These are phyloP conservation scores for Tephrocybe sp. DNA, from an alignment of 768 basidiomycete genomes.

Conservation along the genomic window DNA sequence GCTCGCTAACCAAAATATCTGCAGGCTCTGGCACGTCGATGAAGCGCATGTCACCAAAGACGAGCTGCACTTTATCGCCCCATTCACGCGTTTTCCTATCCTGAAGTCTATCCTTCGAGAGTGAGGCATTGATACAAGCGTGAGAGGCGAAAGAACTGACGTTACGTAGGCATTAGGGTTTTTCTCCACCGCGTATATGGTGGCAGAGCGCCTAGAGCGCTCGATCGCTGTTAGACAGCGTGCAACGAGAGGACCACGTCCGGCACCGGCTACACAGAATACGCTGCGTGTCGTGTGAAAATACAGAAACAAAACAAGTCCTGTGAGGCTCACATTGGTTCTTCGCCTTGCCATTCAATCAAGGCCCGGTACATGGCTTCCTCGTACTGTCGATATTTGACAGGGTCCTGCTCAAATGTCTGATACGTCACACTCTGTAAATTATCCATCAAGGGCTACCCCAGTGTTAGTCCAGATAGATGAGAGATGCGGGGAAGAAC, in stretches of 20 bases:
- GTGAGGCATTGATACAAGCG: conserved; percentile 8
- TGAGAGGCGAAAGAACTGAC: conserved; percentile 37
- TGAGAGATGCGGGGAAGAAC: conserved; percentile 13
- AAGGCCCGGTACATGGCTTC: conserved; percentile 87
- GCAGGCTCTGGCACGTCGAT: conserved; percentile 82
- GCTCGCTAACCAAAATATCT: conserved; percentile 94
- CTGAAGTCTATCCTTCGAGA: conserved; percentile 65
- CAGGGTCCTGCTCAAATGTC: conserved; percentile 96
- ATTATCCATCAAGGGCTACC: conserved; percentile 95
- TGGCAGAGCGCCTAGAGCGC: conserved; percentile 58
- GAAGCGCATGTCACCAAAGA: conserved; percentile 95
- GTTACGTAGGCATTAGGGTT: conserved; percentile 95
- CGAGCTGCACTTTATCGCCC: conserved; percentile 72
- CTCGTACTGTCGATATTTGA: conserved; percentile 95
- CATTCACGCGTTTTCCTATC: conserved; percentile 81
- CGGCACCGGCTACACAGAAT: conserved; percentile 92
- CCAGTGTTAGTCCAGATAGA: not conserved
- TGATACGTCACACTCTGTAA: conserved; percentile 94
- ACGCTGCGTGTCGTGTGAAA: conserved; percentile 44
- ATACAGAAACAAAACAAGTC: conserved; percentile 6
- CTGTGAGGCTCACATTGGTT: conserved; percentile 56
- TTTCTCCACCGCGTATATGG: conserved; percentile 91
- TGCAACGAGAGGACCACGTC: conserved; percentile 89
- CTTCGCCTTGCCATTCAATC: conserved; percentile 60
- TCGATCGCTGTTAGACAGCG: conserved; percentile 78